Conservation (phyloP, 2,329 filamentous ascomycete species). For the Anisogramma anomala region DNA sequence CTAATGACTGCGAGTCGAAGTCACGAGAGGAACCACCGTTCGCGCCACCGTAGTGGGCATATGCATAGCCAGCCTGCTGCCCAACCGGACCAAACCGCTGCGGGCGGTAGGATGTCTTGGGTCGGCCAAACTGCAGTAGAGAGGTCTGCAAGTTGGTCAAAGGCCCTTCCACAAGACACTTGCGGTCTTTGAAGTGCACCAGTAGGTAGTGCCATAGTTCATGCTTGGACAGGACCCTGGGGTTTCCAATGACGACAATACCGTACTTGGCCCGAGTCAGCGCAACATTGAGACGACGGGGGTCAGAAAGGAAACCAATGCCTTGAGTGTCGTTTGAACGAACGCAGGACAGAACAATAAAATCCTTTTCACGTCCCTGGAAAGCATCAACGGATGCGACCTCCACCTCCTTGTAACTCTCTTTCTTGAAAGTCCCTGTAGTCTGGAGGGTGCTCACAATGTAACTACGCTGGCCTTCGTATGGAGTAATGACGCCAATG, state of each 20-base stretch:
- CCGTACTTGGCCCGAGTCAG: constrained; percentile 95
- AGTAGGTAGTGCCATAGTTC: constrained; percentile 94
- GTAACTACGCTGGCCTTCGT: constrained; percentile 96
- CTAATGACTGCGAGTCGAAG: constrained; percentile 72
- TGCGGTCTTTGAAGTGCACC: constrained; percentile 91
- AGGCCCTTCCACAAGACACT: constrained; percentile 91
- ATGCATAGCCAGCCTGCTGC: constrained; percentile 18
- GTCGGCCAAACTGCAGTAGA: constrained; percentile 85
- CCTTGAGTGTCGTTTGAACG: constrained; percentile 98
- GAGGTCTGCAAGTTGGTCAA: constrained; percentile 93
- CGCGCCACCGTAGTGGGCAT: constrained; percentile 30
- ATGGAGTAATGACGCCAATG: constrained; percentile 97
- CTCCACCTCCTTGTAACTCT: constrained; percentile 96
- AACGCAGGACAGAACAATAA: constrained; percentile 94
- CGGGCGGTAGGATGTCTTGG: constrained; percentile 85
- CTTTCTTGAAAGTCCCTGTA: constrained; percentile 94
- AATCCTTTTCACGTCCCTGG: constrained; percentile 97
- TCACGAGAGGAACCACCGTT: constrained; percentile 35
- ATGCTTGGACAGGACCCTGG: constrained; percentile 94
- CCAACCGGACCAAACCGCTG: constrained; percentile 51
- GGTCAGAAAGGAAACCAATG: constrained; percentile 96
- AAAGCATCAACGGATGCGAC: constrained; percentile 98
- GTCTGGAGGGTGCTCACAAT: constrained; percentile 99
- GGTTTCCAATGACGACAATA: constrained; percentile 91
- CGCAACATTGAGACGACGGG: constrained; percentile 91